Evolutionary conservation across 192 early-diverging fungal species (phyloP), one percentile per base, ranked within the genome.

Genomic region (Mortierella hygrophila): DNA sequence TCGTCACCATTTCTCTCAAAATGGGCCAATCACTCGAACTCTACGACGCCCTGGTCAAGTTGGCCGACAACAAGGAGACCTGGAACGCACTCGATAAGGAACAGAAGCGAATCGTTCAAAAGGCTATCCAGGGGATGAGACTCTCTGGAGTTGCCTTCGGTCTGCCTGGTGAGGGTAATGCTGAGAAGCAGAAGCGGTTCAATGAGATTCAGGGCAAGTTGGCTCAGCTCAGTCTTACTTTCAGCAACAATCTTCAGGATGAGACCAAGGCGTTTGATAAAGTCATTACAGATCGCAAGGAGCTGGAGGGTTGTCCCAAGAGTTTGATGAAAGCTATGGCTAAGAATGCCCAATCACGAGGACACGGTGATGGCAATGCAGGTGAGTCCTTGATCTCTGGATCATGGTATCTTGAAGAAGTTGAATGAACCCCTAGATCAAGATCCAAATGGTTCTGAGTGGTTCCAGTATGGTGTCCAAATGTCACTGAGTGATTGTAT

Each of bases 11-110:
- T 23, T 78, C 85, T 20, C 85, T 93, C 54, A 77, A 88, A 42
- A 83, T 93, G 85, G 90, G 90, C n/a, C 92, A 93, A 80, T 91
- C 91, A 0, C 82, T 84, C 4, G 80, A 90, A n/a, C 80, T 90
- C 69, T 93, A 90, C 77, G 83, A 91, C n/a, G 92, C 91, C 0
- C 78, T 93, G 10, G 76, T 83, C 18, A 74, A 82, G 47, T 85
- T 93, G n/a, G 84, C 71, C 9, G 72, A 89, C 2, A 70, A 88
- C 20, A n/a, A 68, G 10, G 29, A 68, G 10, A 72, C 70, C 6
- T 92, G 88, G 89, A 54, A 77, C 6, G 26, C 72, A 0, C 80
- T 93, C 15, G 89, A 89, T 49, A 70, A 82, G 29, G 89, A 88
- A 9, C 91, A 91, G 60, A 88, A 93, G 63, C 88, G 92, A 20